phyloP scores from a whole-genome alignment of 1,284 basidiomycete genomes.

The Moesziomyces antarcticus region DNA sequence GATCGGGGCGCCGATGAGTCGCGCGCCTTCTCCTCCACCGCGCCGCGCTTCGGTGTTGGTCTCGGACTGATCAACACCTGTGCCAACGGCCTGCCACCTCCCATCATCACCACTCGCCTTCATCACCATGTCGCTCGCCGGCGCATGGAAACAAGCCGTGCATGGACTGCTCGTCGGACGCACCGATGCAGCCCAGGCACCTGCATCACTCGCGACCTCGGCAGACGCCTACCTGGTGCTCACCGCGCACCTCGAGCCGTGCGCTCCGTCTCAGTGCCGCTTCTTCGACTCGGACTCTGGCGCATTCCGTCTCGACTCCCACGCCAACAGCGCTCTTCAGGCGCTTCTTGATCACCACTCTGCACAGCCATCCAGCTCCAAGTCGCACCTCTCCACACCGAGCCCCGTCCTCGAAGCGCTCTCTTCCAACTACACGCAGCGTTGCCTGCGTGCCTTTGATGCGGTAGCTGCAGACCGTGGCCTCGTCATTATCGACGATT shows the following conservation, averaged over 20 bases:
- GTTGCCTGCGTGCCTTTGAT: constrained; percentile 9
- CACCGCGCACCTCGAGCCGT: constrained; percentile 19
- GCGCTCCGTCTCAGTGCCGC: constrained; percentile 7
- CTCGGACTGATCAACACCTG: background rate
- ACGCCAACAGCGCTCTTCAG: constrained; percentile 2
- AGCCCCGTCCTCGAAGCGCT: constrained; percentile 24
- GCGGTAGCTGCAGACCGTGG: constrained; percentile 5
- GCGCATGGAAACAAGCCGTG: constrained; percentile 28
- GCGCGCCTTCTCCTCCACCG: background rate
- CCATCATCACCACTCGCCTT: background rate
- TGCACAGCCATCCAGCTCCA: constrained; percentile 23
- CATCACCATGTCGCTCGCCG: constrained; percentile 19
- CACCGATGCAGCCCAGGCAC: too few species aligned
- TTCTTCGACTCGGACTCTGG: constrained; percentile 7
- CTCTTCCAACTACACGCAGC: constrained; percentile 23
- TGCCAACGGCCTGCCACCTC: too few species aligned
- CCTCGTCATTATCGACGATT: background rate
- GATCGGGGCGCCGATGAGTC: background rate
- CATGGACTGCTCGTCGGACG: constrained; percentile 7
- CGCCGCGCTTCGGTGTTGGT: background rate
- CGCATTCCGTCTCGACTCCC: background rate
- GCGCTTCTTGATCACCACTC: constrained; percentile 8
- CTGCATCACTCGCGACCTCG: background rate
- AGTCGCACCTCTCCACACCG: constrained; percentile 12
- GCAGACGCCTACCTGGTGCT: constrained; percentile 18